These are phyloP conservation scores for Brachypodium distachyon DNA, from an alignment of 202 grass and related monocot genomes.

Conservation along the genomic window DNA sequence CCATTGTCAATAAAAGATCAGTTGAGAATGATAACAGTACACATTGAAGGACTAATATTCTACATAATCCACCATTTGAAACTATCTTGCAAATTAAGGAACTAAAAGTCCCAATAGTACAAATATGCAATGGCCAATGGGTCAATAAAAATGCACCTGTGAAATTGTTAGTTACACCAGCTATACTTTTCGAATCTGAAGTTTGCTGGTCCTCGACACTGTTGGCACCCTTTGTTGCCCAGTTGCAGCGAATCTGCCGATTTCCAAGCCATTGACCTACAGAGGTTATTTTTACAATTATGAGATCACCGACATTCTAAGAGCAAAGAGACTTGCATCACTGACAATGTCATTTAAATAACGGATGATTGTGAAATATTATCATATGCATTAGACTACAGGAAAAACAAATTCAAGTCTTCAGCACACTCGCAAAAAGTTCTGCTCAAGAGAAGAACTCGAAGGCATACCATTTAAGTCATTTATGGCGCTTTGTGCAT, in stretches of 20 bases:
- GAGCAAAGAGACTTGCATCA: neutral
- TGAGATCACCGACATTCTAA: neutral
- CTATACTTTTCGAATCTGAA: constrained; percentile 39
- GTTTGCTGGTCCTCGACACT: constrained; percentile 27
- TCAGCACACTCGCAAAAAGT: neutral
- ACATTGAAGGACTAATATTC: neutral
- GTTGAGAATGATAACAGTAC: neutral
- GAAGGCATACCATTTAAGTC: constrained; percentile 41
- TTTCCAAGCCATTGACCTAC: constrained; percentile 50
- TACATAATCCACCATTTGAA: neutral
- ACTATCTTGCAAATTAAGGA: neutral
- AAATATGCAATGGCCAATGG: neutral
- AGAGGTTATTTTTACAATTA: neutral
- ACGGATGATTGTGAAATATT: neutral
- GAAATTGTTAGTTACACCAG: constrained; percentile 27
- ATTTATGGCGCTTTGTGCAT: constrained; percentile 57
- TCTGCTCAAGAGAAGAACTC: neutral
- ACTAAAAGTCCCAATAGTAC: neutral
- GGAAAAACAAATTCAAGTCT: neutral
- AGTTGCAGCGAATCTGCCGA: constrained; percentile 57
- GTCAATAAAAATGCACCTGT: constrained; percentile 16
- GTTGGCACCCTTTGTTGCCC: constrained; percentile 57
- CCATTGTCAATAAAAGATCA: neutral
- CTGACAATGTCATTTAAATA: neutral
- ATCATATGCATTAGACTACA: neutral